Evolutionary conservation across 140 eudicot genomes (phyloP).

Genomic region (Anethum foeniculum): DNA sequence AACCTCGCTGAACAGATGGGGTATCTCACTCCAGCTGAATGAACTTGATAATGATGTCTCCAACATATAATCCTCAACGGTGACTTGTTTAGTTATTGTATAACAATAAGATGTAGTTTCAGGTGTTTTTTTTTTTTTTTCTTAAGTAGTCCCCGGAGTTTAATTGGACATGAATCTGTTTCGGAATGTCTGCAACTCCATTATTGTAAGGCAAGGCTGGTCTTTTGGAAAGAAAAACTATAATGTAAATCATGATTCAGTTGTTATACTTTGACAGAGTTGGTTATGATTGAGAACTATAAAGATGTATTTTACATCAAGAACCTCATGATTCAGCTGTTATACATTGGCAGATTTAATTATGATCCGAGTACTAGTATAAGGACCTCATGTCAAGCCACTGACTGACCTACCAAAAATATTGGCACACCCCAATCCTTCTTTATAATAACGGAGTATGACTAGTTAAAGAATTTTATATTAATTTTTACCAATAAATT

Average conservation of each 20-base stretch:
- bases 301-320: not conserved
- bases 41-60: constrained; percentile 29
- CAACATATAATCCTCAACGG: not conserved
- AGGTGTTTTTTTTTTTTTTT: not conserved
- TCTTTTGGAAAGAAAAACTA: not conserved
- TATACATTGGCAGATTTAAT: not conserved
- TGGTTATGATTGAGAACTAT: not conserved
- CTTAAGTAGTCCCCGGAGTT: not conserved
- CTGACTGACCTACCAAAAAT: not conserved
- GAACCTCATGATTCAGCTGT: not conserved
- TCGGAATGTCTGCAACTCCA: not conserved
- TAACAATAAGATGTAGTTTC: not conserved
- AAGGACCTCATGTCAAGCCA: not conserved
- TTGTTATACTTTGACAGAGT: not conserved
- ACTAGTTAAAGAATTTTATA: no score
- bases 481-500: no score
- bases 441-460: no score
- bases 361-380: not conserved
- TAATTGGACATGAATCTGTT: not conserved
- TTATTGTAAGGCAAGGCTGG: not conserved
- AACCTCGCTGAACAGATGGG: constrained; percentile 56
- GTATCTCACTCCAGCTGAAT: constrained; percentile 50
- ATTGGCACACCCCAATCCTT: not conserved
- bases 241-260: not conserved
- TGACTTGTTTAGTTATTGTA: not conserved